phyloP scores from a whole-genome alignment of 768 basidiomycete species.

The Pleurotus tuoliensis region DNA sequence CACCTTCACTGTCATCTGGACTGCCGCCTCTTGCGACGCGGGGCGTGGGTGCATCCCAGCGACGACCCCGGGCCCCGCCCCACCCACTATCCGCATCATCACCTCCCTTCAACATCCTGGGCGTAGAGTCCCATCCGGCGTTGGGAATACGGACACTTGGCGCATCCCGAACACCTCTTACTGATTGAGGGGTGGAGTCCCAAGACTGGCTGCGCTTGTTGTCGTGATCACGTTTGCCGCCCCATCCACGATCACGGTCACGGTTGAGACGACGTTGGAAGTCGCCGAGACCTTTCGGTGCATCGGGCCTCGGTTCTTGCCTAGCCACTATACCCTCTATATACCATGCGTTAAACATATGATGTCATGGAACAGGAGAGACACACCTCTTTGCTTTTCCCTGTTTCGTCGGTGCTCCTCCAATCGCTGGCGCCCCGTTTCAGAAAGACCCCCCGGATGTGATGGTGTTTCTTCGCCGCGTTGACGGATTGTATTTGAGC shows the following conservation, averaged over 20 bases:
- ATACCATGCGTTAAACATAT: slow-evolving; percentile 7
- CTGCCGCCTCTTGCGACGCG: slow-evolving; percentile 62
- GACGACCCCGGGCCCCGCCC: slow-evolving; percentile 51
- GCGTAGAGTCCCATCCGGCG: slow-evolving; percentile 93
- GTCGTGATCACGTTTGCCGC: slow-evolving; percentile 34
- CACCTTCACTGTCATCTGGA: slow-evolving; percentile 63
- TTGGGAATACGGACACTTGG: slow-evolving; percentile 90
- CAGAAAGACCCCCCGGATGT: slow-evolving; percentile 85
- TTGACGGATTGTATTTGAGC: slow-evolving; percentile 58
- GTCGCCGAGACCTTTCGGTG: slow-evolving; percentile 80
- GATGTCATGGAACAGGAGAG: not conserved
- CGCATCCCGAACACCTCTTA: slow-evolving; percentile 43
- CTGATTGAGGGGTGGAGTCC: slow-evolving; percentile 62
- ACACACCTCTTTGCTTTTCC: slow-evolving; percentile 65
- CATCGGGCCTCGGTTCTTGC: slow-evolving; percentile 52
- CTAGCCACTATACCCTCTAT: slow-evolving; percentile 70
- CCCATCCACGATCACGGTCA: slow-evolving; percentile 53
- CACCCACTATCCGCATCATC: slow-evolving; percentile 59
- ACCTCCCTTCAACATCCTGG: slow-evolving; percentile 51
- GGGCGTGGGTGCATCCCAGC: slow-evolving; percentile 87
- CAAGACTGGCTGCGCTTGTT: slow-evolving; percentile 30
- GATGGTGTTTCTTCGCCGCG: slow-evolving; percentile 91
- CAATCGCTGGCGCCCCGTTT: slow-evolving; percentile 61
- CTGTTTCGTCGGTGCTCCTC: slow-evolving; percentile 73
- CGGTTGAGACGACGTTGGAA: slow-evolving; percentile 92